Evolutionary conservation across 2,329 filamentous ascomycete species (phyloP), one percentile per base, ranked within the genome.

Genomic region (Penicillium psychrosexuale): DNA sequence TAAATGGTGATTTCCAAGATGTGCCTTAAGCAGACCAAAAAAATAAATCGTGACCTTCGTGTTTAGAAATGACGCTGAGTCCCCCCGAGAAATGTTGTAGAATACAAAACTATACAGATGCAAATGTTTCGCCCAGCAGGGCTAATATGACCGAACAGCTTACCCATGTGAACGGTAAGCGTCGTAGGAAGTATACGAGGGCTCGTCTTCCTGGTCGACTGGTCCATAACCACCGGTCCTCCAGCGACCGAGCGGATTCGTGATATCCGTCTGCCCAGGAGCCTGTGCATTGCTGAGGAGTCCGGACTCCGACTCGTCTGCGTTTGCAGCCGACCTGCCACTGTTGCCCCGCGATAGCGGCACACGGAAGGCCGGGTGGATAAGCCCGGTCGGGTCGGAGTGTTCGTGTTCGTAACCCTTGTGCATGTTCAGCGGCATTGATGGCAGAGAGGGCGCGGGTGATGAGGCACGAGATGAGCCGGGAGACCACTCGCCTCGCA

Each of bases 391-490:
- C 12, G 56, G 58, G 8, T 65, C 60, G 13, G 57, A 52, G 19
- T 19, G 19, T 19, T 19, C 19, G 19, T 61, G 52, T 3, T 66
- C 65, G 43, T 65, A 67, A 9, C 61, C 59, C 7, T 72, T 69
- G 30, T 64, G 55, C 17, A 63, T 47, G 19, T 64, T 68, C 30
- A 69, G 48, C 2, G 57, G 51, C n/a, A 69, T 57, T 6, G 67
- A 68, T 48, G 61, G 67, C 17, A 54, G 66, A 55, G 67, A 81
- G 4, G 72, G 71, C 1, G 68, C 66, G 0, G 75, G 76, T 4
- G 75, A 77, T 6, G 70, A 71, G 1, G 74, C 69, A 17, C 74
- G 69, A 8, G 75, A 74, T 4, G 74, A 75, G 39, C 61, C 66
- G 6, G 74, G 71, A 2, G 74, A 75, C 61, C 69, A 73, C 33